phyloP scores from a whole-genome alignment of 225 moss, liverwort and hornwort species.

The Rhytidiadelphus loreus region DNA sequence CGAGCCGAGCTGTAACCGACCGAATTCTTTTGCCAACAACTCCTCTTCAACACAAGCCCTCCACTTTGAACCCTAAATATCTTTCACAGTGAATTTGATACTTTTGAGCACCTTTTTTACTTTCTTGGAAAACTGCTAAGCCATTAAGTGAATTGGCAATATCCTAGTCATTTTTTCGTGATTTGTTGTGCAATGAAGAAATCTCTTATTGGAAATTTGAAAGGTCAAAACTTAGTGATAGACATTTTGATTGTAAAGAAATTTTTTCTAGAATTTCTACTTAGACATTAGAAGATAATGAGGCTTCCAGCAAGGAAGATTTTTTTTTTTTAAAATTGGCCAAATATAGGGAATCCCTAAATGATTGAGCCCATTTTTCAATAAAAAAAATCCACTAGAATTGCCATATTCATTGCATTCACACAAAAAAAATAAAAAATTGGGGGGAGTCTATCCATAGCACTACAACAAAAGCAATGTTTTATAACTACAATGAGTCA shows the following conservation, averaged over 20 bases:
- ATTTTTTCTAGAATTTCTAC: neutral
- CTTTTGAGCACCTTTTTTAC: neutral
- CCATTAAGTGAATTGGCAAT: neutral
- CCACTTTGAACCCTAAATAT: neutral
- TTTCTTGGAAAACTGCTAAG: neutral
- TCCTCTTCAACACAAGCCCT: neutral
- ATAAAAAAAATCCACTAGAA: neutral
- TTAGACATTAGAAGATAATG: neutral
- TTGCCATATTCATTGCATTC: rapidly evolving
- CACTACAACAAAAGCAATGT: too few relatives aligned
- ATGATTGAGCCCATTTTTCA: rapidly evolving
- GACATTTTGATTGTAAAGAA: neutral
- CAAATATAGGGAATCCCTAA: neutral
- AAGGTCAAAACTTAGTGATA: neutral
- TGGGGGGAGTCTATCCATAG: rapidly evolving
- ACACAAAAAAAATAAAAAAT: too few relatives aligned
- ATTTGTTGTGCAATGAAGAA: neutral
- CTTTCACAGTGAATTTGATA: neutral
- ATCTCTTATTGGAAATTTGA: neutral
- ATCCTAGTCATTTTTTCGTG: neutral
- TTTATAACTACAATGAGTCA: too few relatives aligned
- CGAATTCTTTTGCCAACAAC: neutral
- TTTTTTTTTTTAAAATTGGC: rapidly evolving
- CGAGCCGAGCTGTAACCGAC: neutral
- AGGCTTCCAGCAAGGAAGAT: neutral